These are phyloP conservation scores for Trypanosoma avium DNA, from an alignment of 208 protist species.

Conservation along the genomic window DNA sequence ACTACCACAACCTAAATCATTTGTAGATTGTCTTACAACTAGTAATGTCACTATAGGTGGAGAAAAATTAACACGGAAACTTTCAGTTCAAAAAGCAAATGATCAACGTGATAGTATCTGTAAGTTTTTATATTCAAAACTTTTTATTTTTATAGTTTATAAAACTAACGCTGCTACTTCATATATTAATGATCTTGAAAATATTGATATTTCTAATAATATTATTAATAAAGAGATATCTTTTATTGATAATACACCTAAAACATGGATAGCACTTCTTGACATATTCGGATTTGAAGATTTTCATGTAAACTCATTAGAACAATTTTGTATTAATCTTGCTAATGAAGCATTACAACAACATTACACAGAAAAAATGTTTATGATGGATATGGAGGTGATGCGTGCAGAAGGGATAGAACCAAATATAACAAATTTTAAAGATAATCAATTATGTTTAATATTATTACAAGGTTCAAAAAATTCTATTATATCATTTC, in stretches of 20 bases:
- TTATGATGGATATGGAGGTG: slow-evolving; percentile 62
- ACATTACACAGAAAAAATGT: slow-evolving; percentile 82
- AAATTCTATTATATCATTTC: slow-evolving; percentile 55
- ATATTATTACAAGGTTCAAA: slow-evolving; percentile 70
- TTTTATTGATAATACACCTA: background rate
- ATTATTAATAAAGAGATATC: background rate
- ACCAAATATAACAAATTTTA: slow-evolving; percentile 68
- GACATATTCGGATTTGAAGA: slow-evolving; percentile 89
- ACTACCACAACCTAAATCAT: slow-evolving; percentile 28
- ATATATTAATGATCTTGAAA: background rate
- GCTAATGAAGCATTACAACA: slow-evolving; percentile 92
- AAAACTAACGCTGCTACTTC: slow-evolving; percentile 48
- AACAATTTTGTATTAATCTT: slow-evolving; percentile 93
- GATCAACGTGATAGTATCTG: slow-evolving; percentile 64
- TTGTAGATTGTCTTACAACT: slow-evolving; percentile 40
- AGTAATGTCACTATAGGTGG: slow-evolving; percentile 36
- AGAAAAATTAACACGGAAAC: slow-evolving; percentile 31
- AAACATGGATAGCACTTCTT: slow-evolving; percentile 72
- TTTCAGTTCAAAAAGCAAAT: slow-evolving; percentile 47
- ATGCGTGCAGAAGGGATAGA: slow-evolving; percentile 75
- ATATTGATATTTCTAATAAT: background rate
- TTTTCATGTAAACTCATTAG: slow-evolving; percentile 81
- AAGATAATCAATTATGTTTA: slow-evolving; percentile 72
- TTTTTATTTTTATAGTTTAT: slow-evolving; percentile 71
- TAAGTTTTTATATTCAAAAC: slow-evolving; percentile 65